Conservation (phyloP, 2,329 filamentous ascomycete genomes). For the Talaromyces sp. region DNA sequence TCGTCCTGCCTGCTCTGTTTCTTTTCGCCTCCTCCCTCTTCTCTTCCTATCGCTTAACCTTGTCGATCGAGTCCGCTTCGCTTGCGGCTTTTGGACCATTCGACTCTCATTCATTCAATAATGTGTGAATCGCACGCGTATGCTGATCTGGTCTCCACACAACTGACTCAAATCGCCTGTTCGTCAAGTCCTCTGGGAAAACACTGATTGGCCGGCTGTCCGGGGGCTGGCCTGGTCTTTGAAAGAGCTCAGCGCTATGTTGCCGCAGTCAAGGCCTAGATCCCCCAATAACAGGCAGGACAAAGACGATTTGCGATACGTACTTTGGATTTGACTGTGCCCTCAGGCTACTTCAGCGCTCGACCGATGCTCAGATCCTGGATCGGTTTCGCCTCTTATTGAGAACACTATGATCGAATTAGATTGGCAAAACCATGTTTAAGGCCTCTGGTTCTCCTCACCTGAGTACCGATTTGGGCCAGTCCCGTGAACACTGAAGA, state of each 20-base stretch:
- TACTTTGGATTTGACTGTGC: neutral
- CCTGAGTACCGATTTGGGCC: conserved; percentile 11
- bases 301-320: neutral
- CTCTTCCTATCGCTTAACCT: conserved; percentile 6
- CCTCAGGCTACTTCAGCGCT: neutral
- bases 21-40: conserved; percentile 1
- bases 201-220: conserved; percentile 10
- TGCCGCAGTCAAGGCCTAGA: conserved; percentile 11
- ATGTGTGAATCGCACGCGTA: neutral
- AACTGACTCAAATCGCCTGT: conserved; percentile 11
- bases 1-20: neutral
- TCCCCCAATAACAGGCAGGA: neutral
- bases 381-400: neutral
- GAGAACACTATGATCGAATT: neutral
- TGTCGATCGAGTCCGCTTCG: neutral
- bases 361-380: neutral
- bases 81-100: no score
- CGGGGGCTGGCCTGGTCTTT: neutral
- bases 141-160: conserved; percentile 12
- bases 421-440: neutral
- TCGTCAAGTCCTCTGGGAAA: conserved; percentile 1
- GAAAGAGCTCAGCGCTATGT: neutral
- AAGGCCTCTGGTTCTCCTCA: neutral
- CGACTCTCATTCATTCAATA: conserved; percentile 1
- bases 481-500: conserved; percentile 19